Conservation (phyloP, 345 rosid species). For the Heritiera littoralis region DNA sequence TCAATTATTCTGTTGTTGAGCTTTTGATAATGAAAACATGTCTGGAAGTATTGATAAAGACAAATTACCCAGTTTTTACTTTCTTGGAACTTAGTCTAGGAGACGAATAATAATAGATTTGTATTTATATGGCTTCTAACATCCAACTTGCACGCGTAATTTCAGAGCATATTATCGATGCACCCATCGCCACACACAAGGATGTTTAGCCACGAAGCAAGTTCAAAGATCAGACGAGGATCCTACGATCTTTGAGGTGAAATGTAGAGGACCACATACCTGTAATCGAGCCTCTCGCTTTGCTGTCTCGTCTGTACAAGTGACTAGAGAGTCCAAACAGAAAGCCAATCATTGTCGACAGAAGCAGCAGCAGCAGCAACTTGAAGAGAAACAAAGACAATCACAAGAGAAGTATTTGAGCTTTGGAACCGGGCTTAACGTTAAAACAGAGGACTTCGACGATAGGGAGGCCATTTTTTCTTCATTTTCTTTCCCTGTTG, state of each 20-base stretch:
- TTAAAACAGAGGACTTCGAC: slow-evolving; percentile 38
- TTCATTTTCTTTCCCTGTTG: slow-evolving; percentile 32
- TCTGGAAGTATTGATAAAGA: neutral
- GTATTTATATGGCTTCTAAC: neutral
- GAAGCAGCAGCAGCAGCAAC: neutral
- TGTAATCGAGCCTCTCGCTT: slow-evolving; percentile 36
- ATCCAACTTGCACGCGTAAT: neutral
- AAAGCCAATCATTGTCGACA: neutral
- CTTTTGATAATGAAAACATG: neutral
- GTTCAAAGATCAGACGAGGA: slow-evolving; percentile 60
- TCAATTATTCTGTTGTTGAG: slow-evolving; percentile 11
- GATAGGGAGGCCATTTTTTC: slow-evolving; percentile 30
- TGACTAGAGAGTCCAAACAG: slow-evolving; percentile 6
- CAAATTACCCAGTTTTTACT: neutral
- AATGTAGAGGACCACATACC: slow-evolving; percentile 58
- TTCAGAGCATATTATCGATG: slow-evolving; percentile 69
- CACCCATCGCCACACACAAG: slow-evolving; percentile 53
- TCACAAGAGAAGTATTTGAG: slow-evolving; percentile 17
- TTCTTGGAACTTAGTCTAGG: slow-evolving; percentile 16
- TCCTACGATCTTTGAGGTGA: slow-evolving; percentile 44
- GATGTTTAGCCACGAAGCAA: slow-evolving; percentile 67
- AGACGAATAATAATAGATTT: neutral
- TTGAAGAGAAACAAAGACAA: slow-evolving; percentile 28
- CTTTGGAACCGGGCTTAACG: slow-evolving; percentile 26
- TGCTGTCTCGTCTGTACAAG: slow-evolving; percentile 10